These are phyloP conservation scores for Globisporangium uncinulatum DNA, from an alignment of 352 stramenopile species.

Conservation along the genomic window DNA sequence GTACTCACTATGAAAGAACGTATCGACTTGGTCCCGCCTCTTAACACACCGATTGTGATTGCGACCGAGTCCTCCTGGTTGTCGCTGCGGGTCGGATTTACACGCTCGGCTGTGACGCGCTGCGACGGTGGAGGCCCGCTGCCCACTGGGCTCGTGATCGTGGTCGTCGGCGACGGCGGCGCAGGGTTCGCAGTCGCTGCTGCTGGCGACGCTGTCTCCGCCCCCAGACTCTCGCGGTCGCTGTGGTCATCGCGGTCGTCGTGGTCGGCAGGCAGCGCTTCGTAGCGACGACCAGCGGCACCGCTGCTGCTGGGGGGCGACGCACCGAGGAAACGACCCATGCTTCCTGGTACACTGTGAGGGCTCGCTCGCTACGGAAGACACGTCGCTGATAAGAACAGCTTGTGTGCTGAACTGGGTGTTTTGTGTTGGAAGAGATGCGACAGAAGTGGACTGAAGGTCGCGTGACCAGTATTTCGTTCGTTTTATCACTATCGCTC, in stretches of 20 bases:
- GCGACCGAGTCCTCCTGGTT: slow-evolving; percentile 5
- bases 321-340: slow-evolving; percentile 53
- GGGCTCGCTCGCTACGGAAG: too few species aligned
- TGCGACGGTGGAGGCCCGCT: not conserved
- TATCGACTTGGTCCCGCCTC: not conserved
- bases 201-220: slow-evolving; percentile 14
- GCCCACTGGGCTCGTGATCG: slow-evolving; percentile 8
- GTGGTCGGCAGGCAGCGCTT: slow-evolving; percentile 41
- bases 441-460: too few species aligned
- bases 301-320: slow-evolving; percentile 29
- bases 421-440: too few species aligned
- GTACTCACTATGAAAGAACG: too few species aligned
- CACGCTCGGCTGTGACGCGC: not conserved
- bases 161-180: slow-evolving; percentile 1
- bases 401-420: too few species aligned
- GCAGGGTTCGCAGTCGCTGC: slow-evolving; percentile 2
- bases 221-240: slow-evolving; percentile 15
- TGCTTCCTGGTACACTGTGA: slow-evolving; percentile 6
- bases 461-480: too few species aligned
- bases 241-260: slow-evolving; percentile 13
- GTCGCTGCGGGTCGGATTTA: not conserved
- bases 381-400: too few species aligned
- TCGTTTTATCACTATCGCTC: too few species aligned
- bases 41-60: slow-evolving; percentile 6
- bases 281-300: slow-evolving; percentile 38